Conservation (phyloP, 2,329 filamentous ascomycete species). For the Aspergillus unguis region DNA sequence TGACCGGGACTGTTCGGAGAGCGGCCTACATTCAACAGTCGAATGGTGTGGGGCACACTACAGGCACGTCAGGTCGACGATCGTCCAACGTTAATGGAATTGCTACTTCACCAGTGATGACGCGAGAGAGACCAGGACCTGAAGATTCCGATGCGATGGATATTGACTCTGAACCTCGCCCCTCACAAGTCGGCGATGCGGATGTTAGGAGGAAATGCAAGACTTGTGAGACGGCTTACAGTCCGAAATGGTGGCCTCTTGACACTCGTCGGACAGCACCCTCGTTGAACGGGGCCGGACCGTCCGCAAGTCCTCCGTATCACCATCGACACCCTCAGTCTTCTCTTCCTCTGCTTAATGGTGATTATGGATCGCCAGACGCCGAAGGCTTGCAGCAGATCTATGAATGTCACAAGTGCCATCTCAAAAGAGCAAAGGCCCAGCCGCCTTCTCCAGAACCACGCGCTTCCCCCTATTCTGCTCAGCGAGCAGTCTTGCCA, state of each 20-base stretch:
- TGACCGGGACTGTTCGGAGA: slow-evolving; percentile 91
- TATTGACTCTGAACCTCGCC: slow-evolving; percentile 28
- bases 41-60: slow-evolving; percentile 32
- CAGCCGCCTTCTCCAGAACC: slow-evolving; percentile 33
- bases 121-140: slow-evolving; percentile 26
- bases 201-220: slow-evolving; percentile 35
- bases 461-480: slow-evolving; percentile 34
- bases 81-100: slow-evolving; percentile 52
- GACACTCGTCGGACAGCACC: slow-evolving; percentile 50
- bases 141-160: slow-evolving; percentile 31
- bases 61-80: slow-evolving; percentile 45
- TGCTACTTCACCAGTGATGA: slow-evolving; percentile 14
- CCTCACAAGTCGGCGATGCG: slow-evolving; percentile 16
- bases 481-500: slow-evolving; percentile 34
- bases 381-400: slow-evolving; percentile 36
- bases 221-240: slow-evolving; percentile 40
- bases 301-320: slow-evolving; percentile 26
- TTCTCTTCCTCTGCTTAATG: slow-evolving; percentile 27
- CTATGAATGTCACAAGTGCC: slow-evolving; percentile 74
- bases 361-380: slow-evolving; percentile 24
- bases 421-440: slow-evolving; percentile 44
- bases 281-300: slow-evolving; percentile 33
- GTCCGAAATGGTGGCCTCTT: slow-evolving; percentile 61
- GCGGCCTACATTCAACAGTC: slow-evolving; percentile 63
- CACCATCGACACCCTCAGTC: slow-evolving; percentile 25